Base-by-base conservation (phyloP, 257 asterid species). In the Craterostigma plantagineum region DNA sequence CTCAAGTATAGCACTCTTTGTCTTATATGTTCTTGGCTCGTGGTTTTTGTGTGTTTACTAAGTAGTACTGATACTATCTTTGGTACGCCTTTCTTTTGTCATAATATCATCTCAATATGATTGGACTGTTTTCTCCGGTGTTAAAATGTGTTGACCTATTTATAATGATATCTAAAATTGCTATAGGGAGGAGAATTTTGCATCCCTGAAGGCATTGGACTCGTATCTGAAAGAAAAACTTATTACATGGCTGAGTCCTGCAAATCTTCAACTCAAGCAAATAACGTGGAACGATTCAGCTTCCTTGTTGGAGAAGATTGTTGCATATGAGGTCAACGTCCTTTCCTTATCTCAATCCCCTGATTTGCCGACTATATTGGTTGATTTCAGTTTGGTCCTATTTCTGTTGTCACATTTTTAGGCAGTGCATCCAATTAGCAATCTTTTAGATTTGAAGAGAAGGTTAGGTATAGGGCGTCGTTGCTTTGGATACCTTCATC, bases 361-460 rank as follows among this genome's bases (percentile, higher is more conserved):
- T 23, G 30, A 23, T 23, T 23, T 23, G 2, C 30, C 4, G 30
- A 23, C 30, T 23, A 23, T 23, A 23, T 6, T 23, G 30, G 30
- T 23, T 23, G 6, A 23, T 23, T 23, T 23, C 30, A 23, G 30
- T 23, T 2, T 23, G 30, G 30, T 23, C 6, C 30, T 23, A 23
- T 23, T 23, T 23, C 6, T 23, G 30, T 23, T 23, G 30, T 23
- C 30, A 37, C 35, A 14, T 45, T 53, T 53, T 9, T 73, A 81
- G 97, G 94, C 94, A 41, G 94, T 86, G 62, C 97, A 86, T 79
- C 93, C 97, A 42, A 86, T 81, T 58, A 86, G 94, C 72, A 81
- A 69, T 63, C 94, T 86, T 50, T 57, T 81, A 57, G 93, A 81
- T 71, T 59, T 86, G 65, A 86, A 81, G 59, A 76, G 93, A 63